Evolutionary conservation across 1,284 basidiomycete species (phyloP).

Genomic region (Cryptococcus wingfieldii): DNA sequence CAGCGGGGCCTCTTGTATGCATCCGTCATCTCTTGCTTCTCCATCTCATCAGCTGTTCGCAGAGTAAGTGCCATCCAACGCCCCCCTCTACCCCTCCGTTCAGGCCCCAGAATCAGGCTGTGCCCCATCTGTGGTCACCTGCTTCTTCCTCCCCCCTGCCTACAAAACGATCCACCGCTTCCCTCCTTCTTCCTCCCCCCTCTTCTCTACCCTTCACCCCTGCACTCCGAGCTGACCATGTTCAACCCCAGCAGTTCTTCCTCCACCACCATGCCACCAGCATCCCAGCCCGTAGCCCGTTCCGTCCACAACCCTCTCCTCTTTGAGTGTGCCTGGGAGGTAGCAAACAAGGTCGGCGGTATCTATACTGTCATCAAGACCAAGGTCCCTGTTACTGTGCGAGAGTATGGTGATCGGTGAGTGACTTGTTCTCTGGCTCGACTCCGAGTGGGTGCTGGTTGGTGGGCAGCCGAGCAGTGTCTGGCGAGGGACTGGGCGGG

Average conservation of each 20-base stretch:
- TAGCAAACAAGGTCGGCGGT: conserved; percentile 95
- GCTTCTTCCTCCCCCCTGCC: background rate
- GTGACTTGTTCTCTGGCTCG: conserved; percentile 5
- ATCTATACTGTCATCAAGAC: conserved; percentile 99
- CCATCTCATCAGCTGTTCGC: too few relatives aligned
- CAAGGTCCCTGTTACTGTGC: conserved; percentile 94
- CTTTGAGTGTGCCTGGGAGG: conserved; percentile 90
- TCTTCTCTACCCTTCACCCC: background rate
- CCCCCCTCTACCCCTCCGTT: too few relatives aligned
- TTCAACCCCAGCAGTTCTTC: background rate
- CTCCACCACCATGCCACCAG: background rate
- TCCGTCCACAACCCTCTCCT: conserved; percentile 72
- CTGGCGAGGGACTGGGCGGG: background rate
- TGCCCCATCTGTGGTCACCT: background rate
- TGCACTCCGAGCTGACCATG: background rate
- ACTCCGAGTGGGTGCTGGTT: background rate
- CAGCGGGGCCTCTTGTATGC: background rate
- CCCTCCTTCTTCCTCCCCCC: background rate
- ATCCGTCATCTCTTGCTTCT: background rate
- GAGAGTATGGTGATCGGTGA: conserved; percentile 62
- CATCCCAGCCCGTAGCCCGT: conserved; percentile 49
- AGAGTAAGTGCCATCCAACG: too few relatives aligned
- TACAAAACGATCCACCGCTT: background rate
- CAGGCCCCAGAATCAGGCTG: too few relatives aligned
- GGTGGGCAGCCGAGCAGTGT: background rate